Base-by-base conservation (phyloP, 1,284 basidiomycete genomes). In the Trametes pubescens region DNA sequence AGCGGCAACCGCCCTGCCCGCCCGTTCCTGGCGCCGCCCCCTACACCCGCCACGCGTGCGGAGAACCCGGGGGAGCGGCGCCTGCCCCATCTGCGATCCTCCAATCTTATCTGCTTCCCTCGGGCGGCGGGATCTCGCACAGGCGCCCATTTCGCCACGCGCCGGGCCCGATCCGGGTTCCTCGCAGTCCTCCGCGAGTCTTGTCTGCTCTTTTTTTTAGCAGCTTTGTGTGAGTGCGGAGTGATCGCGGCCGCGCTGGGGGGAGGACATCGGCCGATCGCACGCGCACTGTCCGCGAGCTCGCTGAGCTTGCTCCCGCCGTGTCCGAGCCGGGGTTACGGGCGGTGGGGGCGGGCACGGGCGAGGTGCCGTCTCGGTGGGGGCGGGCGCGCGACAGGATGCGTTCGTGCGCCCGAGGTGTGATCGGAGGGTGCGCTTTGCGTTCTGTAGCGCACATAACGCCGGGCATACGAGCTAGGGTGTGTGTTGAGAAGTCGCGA, bases 131-230 rank as follows among this genome's bases (percentile, higher is more conserved):
- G 59, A 61, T 61, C 52, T 51, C 35, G 37, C 26, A 10, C 16
- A 55, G 51, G 37, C 59, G 59, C 59, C 59, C 52, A n/a, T 29
- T n/a, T 8, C 7, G 32, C 51, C 44, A 48, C 34, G 52, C 52
- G 59, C 52, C 52, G 59, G 24, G 44, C 57, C 37, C 59, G 52
- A 55, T 55, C 52, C 53, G 59, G 46, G 44, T 51, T 59, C 40
- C 49, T 61, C 59, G 52, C 59, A 61, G 18, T 21, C n/a, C 9
- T 18, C n/a, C 44, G 10, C 13, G 22, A 16, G 47, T 26, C 16
- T 48, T 48, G 24, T 26, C 48, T n/a, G 29, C 8, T 32, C 29
- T 32, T 32, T 32, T 32, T 32, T 32, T 32, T 3, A 32, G 29
- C 8, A n/a, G 29, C 29, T 4, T 8, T 32, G 29, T 4, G 4